Evolutionary conservation across 164 flowering plant species (phyloP).

Genomic region (Chloranthus sessilifolius): DNA sequence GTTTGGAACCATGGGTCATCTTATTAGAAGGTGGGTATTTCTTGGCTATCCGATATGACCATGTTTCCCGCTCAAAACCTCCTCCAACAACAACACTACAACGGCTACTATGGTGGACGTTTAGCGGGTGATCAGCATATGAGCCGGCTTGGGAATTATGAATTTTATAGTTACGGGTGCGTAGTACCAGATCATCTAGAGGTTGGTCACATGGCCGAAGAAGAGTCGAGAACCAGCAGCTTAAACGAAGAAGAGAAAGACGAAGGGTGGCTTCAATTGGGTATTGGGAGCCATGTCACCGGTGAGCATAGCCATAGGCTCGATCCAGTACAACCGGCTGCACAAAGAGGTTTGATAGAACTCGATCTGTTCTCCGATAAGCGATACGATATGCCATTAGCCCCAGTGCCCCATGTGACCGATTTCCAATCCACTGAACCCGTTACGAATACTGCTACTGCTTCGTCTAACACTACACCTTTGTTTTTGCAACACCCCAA

Average conservation of each 20-base stretch:
- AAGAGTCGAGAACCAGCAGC: slow-evolving; percentile 54
- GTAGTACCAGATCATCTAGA: too few relatives aligned
- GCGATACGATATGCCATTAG: slow-evolving; percentile 17
- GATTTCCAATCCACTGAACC: slow-evolving; percentile 16
- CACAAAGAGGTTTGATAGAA: slow-evolving; percentile 29
- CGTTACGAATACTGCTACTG: background rate
- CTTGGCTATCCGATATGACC: slow-evolving; percentile 42
- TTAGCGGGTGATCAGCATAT: slow-evolving; percentile 18
- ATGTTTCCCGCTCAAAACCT: slow-evolving; percentile 53
- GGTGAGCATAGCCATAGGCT: slow-evolving; percentile 8
- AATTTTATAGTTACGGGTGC: slow-evolving; percentile 10
- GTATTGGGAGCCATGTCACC: slow-evolving; percentile 37
- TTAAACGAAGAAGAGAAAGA: slow-evolving; percentile 21
- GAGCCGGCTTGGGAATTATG: slow-evolving; percentile 28
- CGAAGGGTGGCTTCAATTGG: slow-evolving; percentile 72
- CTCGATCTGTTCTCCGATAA: slow-evolving; percentile 48
- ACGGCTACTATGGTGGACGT: slow-evolving; percentile 23
- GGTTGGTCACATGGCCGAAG: slow-evolving; percentile 50
- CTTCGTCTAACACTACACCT: slow-evolving; percentile 13
- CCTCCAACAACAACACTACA: slow-evolving; percentile 13
- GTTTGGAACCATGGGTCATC: too few relatives aligned
- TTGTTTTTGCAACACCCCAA: slow-evolving; percentile 30
- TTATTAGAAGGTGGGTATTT: too few relatives aligned
- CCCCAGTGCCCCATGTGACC: slow-evolving; percentile 13
- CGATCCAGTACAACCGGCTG: background rate